Evolutionary conservation across 495 filamentous ascomycete genomes (phyloP), one percentile per base, ranked within the genome.

Genomic region (Penicillium taxi): DNA sequence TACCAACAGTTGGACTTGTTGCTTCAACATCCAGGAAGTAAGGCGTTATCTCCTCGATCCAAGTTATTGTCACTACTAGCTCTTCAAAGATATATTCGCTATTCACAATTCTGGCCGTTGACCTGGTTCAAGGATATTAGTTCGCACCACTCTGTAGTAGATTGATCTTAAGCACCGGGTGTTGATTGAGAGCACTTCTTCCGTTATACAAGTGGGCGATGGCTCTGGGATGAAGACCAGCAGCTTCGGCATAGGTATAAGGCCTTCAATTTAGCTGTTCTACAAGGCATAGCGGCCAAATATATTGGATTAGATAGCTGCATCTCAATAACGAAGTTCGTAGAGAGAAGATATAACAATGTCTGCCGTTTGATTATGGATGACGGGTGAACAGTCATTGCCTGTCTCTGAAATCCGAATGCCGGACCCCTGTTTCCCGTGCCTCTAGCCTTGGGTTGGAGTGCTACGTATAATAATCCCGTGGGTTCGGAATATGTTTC

Each of bases 171-270:
- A n/a, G n/a, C n/a, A n/a, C n/a, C n/a, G n/a, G n/a, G n/a, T n/a
- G n/a, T n/a, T n/a, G 26, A 13, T 29, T 14, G 5, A 6, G 26
- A 29, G 13, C 6, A 29, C 33, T 45, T 65, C 16, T 63, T 61
- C 37, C 33, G 45, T 6, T 66, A 58, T 42, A 52, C 51, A 7
- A 59, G 55, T 31, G 53, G 58, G 22, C 50, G 57, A 16, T 66
- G 57, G 50, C 24, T 61, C 9, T 52, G 48, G 41, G 41, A 66
- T 26, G 61, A 66, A 38, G 42, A 58, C 26, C 30, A 48, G 14
- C 51, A 61, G 40, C 44, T 59, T 28, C 19, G 26, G 14, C 40
- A 48, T n/a, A 48, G 59, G 20, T 58, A 56, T 36, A 33, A 37
- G 25, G 18, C 28, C 21, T 66, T 66, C 34, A 37, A 63, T 34